phyloP scores from a whole-genome alignment of 139 green algal species.

The Chlorella sp. region DNA sequence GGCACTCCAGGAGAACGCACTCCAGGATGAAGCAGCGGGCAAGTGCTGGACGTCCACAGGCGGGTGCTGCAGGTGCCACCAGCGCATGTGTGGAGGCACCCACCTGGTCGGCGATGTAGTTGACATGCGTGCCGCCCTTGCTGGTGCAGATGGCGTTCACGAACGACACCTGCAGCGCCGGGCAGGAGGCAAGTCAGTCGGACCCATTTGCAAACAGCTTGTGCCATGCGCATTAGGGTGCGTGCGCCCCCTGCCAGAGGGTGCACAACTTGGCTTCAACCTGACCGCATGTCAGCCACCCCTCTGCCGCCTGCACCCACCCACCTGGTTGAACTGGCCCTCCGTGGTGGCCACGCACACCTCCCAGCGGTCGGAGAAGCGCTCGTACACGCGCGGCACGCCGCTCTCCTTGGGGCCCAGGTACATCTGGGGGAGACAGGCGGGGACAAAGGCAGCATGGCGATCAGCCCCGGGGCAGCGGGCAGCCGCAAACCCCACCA shows the following conservation, averaged over 20 bases:
- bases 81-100: constrained; percentile 42
- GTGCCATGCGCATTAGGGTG: too few relatives aligned
- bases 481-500: too few relatives aligned
- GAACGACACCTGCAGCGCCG: constrained; percentile 90
- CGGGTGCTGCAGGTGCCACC: too few relatives aligned
- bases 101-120: constrained; percentile 92
- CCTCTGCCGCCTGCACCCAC: not conserved
- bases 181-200: too few relatives aligned
- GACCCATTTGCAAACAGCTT: too few relatives aligned
- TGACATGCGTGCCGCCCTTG: constrained; percentile 98
- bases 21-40: too few relatives aligned
- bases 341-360: constrained; percentile 89
- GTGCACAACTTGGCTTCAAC: too few relatives aligned
- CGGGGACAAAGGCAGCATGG: too few relatives aligned
- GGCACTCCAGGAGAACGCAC: too few relatives aligned
- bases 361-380: constrained; percentile 96
- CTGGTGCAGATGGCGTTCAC: constrained; percentile 98
- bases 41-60: too few relatives aligned
- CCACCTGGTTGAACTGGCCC: constrained; percentile 95
- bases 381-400: constrained; percentile 86
- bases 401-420: constrained; percentile 81
- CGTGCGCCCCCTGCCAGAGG: too few relatives aligned
- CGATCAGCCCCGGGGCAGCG: too few relatives aligned
- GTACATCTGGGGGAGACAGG: constrained; percentile 61
- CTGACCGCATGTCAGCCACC: not conserved